phyloP scores from a whole-genome alignment of 306 rosid species.

The Gastrolobium villosum region DNA sequence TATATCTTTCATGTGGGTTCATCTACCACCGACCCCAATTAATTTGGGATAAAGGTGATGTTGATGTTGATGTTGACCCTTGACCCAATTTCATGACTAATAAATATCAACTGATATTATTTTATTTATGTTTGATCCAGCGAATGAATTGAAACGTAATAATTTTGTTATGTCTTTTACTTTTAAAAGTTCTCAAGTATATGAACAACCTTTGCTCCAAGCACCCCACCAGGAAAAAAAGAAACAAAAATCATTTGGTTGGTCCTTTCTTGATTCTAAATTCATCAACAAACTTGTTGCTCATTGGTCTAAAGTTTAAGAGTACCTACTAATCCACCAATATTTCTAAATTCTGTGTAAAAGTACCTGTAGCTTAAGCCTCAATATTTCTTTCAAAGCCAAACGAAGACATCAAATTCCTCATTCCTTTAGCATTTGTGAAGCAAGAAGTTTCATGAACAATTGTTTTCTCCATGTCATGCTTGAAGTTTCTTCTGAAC shows the following conservation, averaged over 20 bases:
- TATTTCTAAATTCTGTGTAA: neutral
- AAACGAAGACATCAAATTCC: neutral
- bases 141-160: neutral
- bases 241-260: neutral
- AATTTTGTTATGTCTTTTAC: slow-evolving; percentile 1
- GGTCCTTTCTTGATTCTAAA: neutral
- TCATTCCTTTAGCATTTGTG: neutral
- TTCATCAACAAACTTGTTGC: neutral
- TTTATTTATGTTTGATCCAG: neutral
- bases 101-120: neutral
- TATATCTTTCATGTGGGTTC: too few relatives aligned
- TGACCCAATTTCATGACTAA: neutral
- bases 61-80: too few relatives aligned
- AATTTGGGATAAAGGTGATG: too few relatives aligned
- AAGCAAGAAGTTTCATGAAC: neutral
- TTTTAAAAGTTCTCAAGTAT: neutral
- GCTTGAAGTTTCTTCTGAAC: neutral
- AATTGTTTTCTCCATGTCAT: neutral
- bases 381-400: neutral
- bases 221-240: too few relatives aligned
- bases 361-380: neutral
- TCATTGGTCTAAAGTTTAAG: too few relatives aligned
- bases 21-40: too few relatives aligned
- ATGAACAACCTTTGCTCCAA: neutral
- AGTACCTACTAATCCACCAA: too few relatives aligned